These are phyloP conservation scores for Durotheca rogersii DNA, from an alignment of 495 filamentous ascomycete species.

Conservation along the genomic window DNA sequence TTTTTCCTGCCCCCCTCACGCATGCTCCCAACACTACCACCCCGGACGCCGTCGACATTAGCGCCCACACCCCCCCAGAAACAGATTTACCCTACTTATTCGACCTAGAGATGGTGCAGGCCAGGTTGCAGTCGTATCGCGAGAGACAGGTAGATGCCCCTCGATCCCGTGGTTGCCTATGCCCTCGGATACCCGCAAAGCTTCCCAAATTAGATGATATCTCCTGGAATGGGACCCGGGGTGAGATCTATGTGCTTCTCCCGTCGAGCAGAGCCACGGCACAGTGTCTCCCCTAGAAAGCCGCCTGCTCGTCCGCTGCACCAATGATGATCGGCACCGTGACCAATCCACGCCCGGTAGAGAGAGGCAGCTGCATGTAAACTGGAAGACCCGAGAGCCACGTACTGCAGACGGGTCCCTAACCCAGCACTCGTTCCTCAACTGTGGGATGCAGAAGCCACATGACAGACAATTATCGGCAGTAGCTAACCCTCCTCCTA, in stretches of 20 bases:
- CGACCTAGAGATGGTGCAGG: neutral
- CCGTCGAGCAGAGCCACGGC: conserved; percentile 3
- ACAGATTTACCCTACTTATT: neutral
- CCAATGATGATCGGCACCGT: neutral
- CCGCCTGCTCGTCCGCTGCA: neutral
- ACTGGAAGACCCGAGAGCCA: neutral
- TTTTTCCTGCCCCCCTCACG: neutral
- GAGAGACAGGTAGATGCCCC: neutral
- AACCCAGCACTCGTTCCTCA: neutral
- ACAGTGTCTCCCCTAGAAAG: neutral
- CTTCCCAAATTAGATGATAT: neutral
- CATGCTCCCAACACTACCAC: neutral
- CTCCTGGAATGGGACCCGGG: conserved; percentile 4
- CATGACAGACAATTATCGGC: conserved; percentile 4
- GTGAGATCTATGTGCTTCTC: neutral
- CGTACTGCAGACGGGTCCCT: neutral
- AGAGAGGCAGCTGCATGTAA: neutral
- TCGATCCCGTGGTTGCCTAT: neutral
- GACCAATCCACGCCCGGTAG: neutral
- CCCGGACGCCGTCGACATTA: neutral
- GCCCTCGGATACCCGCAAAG: neutral
- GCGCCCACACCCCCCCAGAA: neutral
- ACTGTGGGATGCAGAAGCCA: conserved; percentile 3
- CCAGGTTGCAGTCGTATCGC: neutral
- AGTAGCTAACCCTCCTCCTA: conserved; percentile 5